Percentiles rank a stretch among this genome's conserved stretches.
Evolutionary conservation across 2,329 filamentous ascomycete species (phyloP).

Genomic region (Proliferodiscus dingleyae): DNA sequence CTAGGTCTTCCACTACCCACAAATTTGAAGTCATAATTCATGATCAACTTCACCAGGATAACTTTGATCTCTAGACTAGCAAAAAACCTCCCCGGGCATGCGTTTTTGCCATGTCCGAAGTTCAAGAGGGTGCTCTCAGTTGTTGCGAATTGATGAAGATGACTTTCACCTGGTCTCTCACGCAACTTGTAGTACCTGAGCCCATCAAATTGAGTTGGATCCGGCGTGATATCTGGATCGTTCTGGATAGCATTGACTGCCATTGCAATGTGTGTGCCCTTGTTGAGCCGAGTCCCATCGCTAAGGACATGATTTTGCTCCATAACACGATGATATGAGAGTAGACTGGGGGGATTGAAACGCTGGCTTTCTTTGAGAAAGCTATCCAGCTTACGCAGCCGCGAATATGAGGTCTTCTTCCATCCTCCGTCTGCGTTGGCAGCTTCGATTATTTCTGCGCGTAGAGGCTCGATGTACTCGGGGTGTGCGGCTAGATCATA

Average conservation of each 20-base stretch:
- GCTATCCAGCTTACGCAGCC: slow-evolving; percentile 31
- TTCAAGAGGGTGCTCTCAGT: not conserved
- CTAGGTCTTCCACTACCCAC: not conserved
- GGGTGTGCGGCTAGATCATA: slow-evolving; percentile 21
- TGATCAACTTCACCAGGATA: slow-evolving; percentile 33
- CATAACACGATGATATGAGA: slow-evolving; percentile 1
- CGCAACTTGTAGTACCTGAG: slow-evolving; percentile 6
- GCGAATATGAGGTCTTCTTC: slow-evolving; percentile 2
- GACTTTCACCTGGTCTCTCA: not conserved
- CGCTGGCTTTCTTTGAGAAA: slow-evolving; percentile 36
- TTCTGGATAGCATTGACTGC: not conserved
- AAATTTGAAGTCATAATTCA: slow-evolving; percentile 24
- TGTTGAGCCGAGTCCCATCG: not conserved
- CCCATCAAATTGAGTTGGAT: not conserved
- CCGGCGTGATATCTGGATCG: not conserved
- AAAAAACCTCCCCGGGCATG: slow-evolving; percentile 38
- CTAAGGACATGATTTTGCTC: not conserved
- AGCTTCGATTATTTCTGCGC: slow-evolving; percentile 24
- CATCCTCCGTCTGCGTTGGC: not conserved
- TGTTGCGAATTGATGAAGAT: slow-evolving; percentile 3
- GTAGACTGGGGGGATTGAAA: slow-evolving; percentile 23
- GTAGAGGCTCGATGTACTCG: slow-evolving; percentile 16
- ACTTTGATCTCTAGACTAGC: slow-evolving; percentile 19
- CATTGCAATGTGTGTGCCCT: not conserved
- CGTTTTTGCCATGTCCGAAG: slow-evolving; percentile 38